Evolutionary conservation across 176 grass and related monocot species (phyloP).

Genomic region (Carex scoparia): DNA sequence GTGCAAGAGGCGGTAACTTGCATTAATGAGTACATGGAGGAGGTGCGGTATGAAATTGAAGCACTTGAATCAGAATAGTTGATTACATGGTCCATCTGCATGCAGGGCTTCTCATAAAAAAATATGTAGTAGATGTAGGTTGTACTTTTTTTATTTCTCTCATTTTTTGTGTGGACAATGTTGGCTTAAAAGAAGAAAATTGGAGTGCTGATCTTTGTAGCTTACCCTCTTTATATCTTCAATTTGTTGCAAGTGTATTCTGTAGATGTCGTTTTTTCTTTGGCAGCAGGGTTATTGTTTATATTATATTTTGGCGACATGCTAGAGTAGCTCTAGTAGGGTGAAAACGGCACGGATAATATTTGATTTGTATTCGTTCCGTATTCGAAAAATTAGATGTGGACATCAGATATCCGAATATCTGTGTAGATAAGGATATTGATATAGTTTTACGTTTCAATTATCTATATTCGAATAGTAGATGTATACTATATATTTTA

Average conservation of each 20-base stretch:
- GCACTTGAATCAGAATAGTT: slow-evolving; percentile 44
- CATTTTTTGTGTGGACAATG: background rate
- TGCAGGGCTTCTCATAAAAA: background rate
- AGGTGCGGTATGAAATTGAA: slow-evolving; percentile 76
- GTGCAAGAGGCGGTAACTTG: slow-evolving; percentile 66
- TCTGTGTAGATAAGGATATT: no score
- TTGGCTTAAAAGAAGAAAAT: background rate
- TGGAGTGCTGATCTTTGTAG: background rate
- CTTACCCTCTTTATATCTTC: no score
- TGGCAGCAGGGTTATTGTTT: background rate
- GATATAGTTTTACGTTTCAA: no score
- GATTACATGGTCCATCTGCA: slow-evolving; percentile 3
- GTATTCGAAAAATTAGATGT: no score
- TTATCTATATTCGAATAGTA: no score
- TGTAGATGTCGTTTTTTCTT: background rate
- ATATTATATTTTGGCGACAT: background rate
- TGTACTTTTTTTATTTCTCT: background rate
- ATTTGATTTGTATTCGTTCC: no score
- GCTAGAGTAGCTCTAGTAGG: background rate
- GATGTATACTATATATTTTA: no score
- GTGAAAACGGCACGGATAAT: no score
- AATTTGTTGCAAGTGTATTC: background rate
- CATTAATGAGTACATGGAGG: slow-evolving; percentile 86
- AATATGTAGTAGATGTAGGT: background rate
- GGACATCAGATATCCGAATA: no score